These are phyloP conservation scores for Crithidia brevicula DNA, from an alignment of 208 protist genomes.

Conservation along the genomic window DNA sequence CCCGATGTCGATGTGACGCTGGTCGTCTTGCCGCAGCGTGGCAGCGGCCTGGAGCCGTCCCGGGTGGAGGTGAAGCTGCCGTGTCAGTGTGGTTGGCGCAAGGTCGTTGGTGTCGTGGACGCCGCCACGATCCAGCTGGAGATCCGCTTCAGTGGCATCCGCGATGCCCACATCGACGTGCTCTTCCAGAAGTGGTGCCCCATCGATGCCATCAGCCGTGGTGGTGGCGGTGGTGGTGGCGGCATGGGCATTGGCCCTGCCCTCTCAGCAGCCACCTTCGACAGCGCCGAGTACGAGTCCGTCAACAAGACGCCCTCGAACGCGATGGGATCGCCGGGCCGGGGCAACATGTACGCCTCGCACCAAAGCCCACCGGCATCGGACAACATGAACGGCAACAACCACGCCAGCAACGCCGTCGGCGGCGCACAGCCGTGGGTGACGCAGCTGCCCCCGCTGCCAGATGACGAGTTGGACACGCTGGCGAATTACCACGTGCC, in stretches of 20 bases:
- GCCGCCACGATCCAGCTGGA: slow-evolving; percentile 45
- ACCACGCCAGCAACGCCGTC: neutral
- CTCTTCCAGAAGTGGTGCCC: slow-evolving; percentile 56
- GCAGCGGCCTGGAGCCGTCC: slow-evolving; percentile 33
- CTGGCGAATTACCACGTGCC: slow-evolving; percentile 67
- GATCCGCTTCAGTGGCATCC: slow-evolving; percentile 57
- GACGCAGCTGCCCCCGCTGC: slow-evolving; percentile 45
- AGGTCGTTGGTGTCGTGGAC: slow-evolving; percentile 56
- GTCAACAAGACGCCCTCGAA: slow-evolving; percentile 11
- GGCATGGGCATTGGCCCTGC: slow-evolving; percentile 9
- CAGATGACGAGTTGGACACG: slow-evolving; percentile 55
- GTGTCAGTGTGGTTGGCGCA: slow-evolving; percentile 64
- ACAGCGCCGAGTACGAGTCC: slow-evolving; percentile 10
- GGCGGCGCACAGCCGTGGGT: slow-evolving; percentile 27
- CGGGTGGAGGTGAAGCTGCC: slow-evolving; percentile 50
- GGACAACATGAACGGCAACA: slow-evolving; percentile 8
- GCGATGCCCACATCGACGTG: slow-evolving; percentile 76
- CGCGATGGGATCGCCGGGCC: slow-evolving; percentile 4
- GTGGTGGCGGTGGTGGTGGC: slow-evolving; percentile 7
- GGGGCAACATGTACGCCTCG: slow-evolving; percentile 4
- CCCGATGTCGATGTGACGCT: slow-evolving; percentile 55
- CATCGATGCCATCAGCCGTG: slow-evolving; percentile 12
- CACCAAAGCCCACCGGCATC: neutral
- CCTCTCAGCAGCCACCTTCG: slow-evolving; percentile 29
- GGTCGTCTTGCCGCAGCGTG: slow-evolving; percentile 40